A percentile compares a stretch with the other conserved stretches of the same genome.
These are phyloP conservation scores for Chrysochromulina parva DNA, from an alignment of 78 protist genomes.

Conservation along the genomic window DNA sequence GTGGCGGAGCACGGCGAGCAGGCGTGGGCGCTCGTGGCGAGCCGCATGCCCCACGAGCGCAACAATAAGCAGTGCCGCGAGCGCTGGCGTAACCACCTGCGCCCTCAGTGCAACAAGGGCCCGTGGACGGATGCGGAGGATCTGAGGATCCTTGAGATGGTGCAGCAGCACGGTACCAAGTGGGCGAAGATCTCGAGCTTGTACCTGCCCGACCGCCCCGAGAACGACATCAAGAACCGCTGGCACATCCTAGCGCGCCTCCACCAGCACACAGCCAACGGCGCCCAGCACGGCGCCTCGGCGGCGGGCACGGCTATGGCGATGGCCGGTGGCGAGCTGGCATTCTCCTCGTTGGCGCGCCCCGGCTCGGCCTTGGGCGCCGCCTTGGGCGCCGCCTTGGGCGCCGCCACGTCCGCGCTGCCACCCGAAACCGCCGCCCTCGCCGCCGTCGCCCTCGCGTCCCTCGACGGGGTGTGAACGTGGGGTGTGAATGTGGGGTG, in stretches of 20 bases:
- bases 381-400: too few relatives aligned
- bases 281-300: too few relatives aligned
- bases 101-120: not conserved
- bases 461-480: too few relatives aligned
- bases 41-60: not conserved
- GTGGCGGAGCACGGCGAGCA: constrained; percentile 30
- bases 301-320: too few relatives aligned
- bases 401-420: too few relatives aligned
- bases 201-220: constrained; percentile 28
- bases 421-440: too few relatives aligned
- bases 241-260: not conserved
- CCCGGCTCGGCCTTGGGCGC: too few relatives aligned
- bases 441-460: too few relatives aligned
- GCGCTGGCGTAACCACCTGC: constrained; percentile 52
- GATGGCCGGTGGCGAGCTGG: too few relatives aligned
- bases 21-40: constrained; percentile 36
- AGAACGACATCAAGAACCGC: constrained; percentile 31
- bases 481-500: too few relatives aligned
- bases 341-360: too few relatives aligned
- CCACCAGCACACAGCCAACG: too few relatives aligned
- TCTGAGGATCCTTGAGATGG: not conserved
- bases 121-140: constrained; percentile 27
- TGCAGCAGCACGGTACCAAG: not conserved
- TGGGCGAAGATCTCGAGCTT: not conserved
- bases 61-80: constrained; percentile 47